phyloP scores from a whole-genome alignment of 1,284 basidiomycete species.

The Cutaneotrichosporon arboriforme region DNA sequence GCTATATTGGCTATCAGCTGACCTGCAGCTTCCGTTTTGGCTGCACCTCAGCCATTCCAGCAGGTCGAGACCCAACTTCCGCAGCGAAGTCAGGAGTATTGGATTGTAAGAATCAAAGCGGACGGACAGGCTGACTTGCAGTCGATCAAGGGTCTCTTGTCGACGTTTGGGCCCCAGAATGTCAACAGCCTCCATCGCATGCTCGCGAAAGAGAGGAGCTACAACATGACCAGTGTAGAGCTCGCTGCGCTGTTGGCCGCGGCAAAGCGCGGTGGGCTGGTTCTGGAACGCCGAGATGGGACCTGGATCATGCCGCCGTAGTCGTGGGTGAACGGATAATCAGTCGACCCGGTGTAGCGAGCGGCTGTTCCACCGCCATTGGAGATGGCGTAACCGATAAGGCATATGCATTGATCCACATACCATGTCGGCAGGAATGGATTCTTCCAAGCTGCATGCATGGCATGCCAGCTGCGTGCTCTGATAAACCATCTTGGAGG shows the following conservation, averaged over 20 bases:
- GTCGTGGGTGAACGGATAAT: neutral
- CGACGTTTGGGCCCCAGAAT: slow-evolving; percentile 66
- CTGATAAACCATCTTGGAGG: too few species aligned
- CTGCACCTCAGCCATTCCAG: neutral
- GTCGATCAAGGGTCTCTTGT: slow-evolving; percentile 60
- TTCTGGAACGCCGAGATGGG: slow-evolving; percentile 61
- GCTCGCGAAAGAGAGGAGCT: slow-evolving; percentile 69
- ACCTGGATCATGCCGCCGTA: slow-evolving; percentile 55
- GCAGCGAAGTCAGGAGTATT: slow-evolving; percentile 53
- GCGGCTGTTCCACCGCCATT: neutral
- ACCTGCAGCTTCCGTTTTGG: neutral
- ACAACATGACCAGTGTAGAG: slow-evolving; percentile 70
- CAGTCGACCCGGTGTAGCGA: neutral
- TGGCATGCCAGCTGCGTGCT: too few species aligned
- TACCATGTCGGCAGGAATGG: too few species aligned
- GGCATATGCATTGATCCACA: too few species aligned
- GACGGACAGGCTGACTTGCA: too few species aligned
- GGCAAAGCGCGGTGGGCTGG: slow-evolving; percentile 65
- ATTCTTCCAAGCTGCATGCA: too few species aligned
- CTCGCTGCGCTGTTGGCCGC: slow-evolving; percentile 70
- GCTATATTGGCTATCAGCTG: neutral
- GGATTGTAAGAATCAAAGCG: slow-evolving; percentile 56
- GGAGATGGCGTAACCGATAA: too few species aligned
- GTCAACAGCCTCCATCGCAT: slow-evolving; percentile 73
- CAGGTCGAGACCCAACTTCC: neutral